Evolutionary conservation across 1,139 yeast genomes (phyloP).

Genomic region (Protomyces inundatus): DNA sequence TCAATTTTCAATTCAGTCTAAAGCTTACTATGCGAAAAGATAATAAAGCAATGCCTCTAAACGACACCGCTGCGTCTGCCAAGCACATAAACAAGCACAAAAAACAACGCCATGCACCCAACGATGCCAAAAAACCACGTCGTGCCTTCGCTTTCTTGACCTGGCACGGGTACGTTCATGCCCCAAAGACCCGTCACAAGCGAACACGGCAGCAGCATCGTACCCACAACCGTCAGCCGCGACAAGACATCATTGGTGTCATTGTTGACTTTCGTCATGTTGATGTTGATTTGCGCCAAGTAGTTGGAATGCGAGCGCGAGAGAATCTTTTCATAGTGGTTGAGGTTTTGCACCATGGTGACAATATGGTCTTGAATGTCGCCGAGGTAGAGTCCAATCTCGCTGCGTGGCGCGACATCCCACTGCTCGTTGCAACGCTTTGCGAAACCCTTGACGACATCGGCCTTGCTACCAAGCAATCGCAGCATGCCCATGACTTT

Average conservation of each 20-base stretch:
- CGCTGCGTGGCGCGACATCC: conserved; percentile 67
- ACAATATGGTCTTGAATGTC: conserved; percentile 74
- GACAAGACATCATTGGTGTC: conserved; percentile 96
- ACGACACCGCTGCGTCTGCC: conserved; percentile 12
- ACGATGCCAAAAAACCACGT: conserved; percentile 59
- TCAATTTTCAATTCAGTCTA: too few relatives aligned
- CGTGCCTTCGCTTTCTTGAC: conserved; percentile 66
- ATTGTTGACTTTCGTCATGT: conserved; percentile 95
- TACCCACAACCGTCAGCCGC: conserved; percentile 86
- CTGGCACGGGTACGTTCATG: conserved; percentile 95
- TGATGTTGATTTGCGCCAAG: conserved; percentile 92
- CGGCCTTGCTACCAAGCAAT: conserved; percentile 85
- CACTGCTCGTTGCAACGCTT: conserved; percentile 82
- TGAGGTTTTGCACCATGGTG: conserved; percentile 57
- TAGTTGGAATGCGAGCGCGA: conserved; percentile 93
- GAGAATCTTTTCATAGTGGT: conserved; percentile 86
- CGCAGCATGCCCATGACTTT: conserved; percentile 86
- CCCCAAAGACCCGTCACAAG: conserved; percentile 98
- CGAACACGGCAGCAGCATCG: conserved; percentile 88
- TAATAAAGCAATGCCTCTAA: background rate
- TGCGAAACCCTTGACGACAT: conserved; percentile 89
- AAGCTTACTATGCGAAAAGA: too few relatives aligned
- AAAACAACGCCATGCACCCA: conserved; percentile 24
- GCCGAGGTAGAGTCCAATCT: conserved; percentile 82
- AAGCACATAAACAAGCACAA: conserved; percentile 9